phyloP scores from a whole-genome alignment of 164 flowering plant genomes.

The Stephania yunnanensis region DNA sequence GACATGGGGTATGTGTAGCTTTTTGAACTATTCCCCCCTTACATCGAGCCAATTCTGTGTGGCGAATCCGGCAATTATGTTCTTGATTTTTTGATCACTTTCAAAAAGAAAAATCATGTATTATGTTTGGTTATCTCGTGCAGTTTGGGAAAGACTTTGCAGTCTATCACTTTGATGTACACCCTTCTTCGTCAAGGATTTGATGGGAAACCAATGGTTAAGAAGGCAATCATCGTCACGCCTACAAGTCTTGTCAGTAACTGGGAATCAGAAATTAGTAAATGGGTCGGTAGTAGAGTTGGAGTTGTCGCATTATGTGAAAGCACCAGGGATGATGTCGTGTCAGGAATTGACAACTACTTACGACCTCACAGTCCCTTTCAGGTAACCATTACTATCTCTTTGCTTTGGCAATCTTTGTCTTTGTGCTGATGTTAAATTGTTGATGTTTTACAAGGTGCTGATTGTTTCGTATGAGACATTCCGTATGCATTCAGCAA shows the following conservation, averaged over 20 bases:
- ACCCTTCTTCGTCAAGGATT: constrained; percentile 94
- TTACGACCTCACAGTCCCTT: constrained; percentile 48
- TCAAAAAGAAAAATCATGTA: not conserved
- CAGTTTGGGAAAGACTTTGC: constrained; percentile 97
- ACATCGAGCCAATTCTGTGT: not conserved
- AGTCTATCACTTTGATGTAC: constrained; percentile 86
- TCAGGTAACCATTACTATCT: constrained; percentile 40
- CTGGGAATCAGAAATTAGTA: constrained; percentile 95
- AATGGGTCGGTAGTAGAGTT: constrained; percentile 91
- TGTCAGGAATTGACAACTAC: constrained; percentile 75
- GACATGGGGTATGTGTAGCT: constrained; percentile 84
- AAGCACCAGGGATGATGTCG: constrained; percentile 79
- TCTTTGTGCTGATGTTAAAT: constrained; percentile 17
- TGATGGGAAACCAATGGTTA: constrained; percentile 93
- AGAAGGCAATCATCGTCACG: constrained; percentile 86
- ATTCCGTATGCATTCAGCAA: constrained; percentile 91
- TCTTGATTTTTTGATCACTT: constrained; percentile 1
- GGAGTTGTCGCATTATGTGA: constrained; percentile 89
- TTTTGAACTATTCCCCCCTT: not conserved
- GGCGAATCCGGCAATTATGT: not conserved
- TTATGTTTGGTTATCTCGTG: constrained; percentile 13
- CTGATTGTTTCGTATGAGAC: constrained; percentile 97
- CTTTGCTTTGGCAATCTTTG: not conserved
- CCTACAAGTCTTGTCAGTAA: constrained; percentile 98
- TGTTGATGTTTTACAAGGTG: constrained; percentile 42